Conservation (phyloP, 179 eudicot species). For the Sideroxylon spinosum region DNA sequence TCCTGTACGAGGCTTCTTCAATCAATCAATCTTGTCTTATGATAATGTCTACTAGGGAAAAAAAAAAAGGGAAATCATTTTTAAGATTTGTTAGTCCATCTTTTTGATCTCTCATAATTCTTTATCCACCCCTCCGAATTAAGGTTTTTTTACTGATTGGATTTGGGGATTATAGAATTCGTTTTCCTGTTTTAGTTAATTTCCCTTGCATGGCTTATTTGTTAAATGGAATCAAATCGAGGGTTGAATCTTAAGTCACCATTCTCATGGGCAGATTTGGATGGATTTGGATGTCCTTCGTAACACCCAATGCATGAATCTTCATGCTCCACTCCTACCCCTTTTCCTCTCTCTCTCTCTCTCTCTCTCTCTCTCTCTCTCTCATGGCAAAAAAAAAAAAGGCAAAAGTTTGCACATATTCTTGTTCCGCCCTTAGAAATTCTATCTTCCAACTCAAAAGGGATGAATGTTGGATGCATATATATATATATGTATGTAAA, state of each 20-base stretch:
- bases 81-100: neutral
- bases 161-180: neutral
- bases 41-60: conserved; percentile 4
- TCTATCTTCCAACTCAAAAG: neutral
- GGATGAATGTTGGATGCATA: neutral
- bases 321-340: neutral
- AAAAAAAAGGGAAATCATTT: neutral
- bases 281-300: neutral
- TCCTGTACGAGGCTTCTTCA: neutral
- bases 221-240: neutral
- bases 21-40: neutral
- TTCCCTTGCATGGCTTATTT: neutral
- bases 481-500: too few relatives aligned
- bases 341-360: neutral
- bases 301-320: neutral
- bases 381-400: neutral
- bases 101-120: neutral
- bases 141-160: neutral
- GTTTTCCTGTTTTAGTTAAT: neutral
- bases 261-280: neutral
- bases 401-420: neutral
- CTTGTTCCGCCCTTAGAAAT: neutral
- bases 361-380: neutral
- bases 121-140: neutral
- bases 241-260: neutral